Conservation (phyloP, 2,329 filamentous ascomycete genomes). For the Elsinoe australis region DNA sequence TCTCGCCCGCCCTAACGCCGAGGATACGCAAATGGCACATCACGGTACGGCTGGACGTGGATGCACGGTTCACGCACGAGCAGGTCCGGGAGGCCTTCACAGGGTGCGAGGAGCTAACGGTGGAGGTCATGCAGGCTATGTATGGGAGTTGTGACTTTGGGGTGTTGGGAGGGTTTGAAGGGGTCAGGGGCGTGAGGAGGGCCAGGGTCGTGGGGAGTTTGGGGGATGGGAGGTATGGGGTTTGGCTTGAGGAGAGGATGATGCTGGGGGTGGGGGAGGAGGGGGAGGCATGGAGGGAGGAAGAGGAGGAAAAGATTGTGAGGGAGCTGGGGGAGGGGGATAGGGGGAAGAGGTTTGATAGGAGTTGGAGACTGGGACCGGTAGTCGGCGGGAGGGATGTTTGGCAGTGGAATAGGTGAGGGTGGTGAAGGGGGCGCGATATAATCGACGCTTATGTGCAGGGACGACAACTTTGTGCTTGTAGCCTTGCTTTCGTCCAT, state of each 20-base stretch:
- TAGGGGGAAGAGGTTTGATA: slow-evolving; percentile 7
- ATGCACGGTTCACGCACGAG: slow-evolving; percentile 38
- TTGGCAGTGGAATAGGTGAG: slow-evolving; percentile 3
- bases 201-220: slow-evolving; percentile 39
- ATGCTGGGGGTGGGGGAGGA: slow-evolving; percentile 32
- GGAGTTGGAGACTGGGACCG: slow-evolving; percentile 1
- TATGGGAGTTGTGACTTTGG: slow-evolving; percentile 38
- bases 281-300: slow-evolving; percentile 28
- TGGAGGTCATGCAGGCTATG: slow-evolving; percentile 44
- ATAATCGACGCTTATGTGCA: neutral
- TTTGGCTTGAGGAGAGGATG: slow-evolving; percentile 40
- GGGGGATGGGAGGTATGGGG: slow-evolving; percentile 35
- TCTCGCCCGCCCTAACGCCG: slow-evolving; percentile 15
- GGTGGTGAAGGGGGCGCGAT: neutral
- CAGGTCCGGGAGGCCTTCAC: slow-evolving; percentile 40
- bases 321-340: neutral
- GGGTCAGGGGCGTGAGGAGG: slow-evolving; percentile 39
- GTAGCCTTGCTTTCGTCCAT: no score
- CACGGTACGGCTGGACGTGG: slow-evolving; percentile 42
- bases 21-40: slow-evolving; percentile 40
- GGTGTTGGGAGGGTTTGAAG: slow-evolving; percentile 40
- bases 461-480: no score
- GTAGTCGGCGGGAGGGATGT: neutral
- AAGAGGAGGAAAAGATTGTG: slow-evolving; percentile 29
- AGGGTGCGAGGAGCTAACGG: slow-evolving; percentile 39